These are phyloP conservation scores for Hypoxylon sp. DNA, from an alignment of 2,329 filamentous ascomycete species.

Conservation along the genomic window DNA sequence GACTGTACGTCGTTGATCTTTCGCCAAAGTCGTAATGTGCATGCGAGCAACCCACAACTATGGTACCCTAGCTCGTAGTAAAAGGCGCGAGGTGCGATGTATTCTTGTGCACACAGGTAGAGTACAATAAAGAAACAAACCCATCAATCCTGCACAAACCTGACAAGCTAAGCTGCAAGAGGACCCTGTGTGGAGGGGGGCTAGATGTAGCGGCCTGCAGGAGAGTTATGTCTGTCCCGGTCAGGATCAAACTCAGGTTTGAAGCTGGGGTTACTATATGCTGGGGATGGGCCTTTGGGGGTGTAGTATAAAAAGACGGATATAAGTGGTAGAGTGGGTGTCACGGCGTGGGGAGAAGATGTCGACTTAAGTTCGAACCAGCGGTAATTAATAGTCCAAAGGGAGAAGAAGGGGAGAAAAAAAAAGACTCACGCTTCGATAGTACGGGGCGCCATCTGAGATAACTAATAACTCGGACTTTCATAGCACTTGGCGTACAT, in stretches of 20 bases:
- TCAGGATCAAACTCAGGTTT: conserved; percentile 36
- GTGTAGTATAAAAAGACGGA: conserved; percentile 7
- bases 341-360: conserved; percentile 18
- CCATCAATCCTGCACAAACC: conserved; percentile 21
- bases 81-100: conserved; percentile 21
- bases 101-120: too few species aligned
- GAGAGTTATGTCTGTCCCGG: conserved; percentile 31
- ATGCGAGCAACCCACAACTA: conserved; percentile 35
- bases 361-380: conserved; percentile 8
- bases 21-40: conserved; percentile 36
- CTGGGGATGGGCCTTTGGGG: conserved; percentile 10
- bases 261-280: conserved; percentile 28
- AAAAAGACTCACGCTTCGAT: conserved; percentile 16
- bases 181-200: conserved; percentile 30
- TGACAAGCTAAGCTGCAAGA: conserved; percentile 29
- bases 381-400: conserved; percentile 2
- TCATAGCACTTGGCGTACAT: conserved; percentile 34
- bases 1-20: conserved; percentile 35
- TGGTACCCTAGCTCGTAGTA: conserved; percentile 29
- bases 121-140: conserved; percentile 17
- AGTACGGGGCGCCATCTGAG: too few species aligned
- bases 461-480: too few species aligned
- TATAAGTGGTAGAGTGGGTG: conserved; percentile 17
- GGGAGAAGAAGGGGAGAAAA: too few species aligned
- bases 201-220: conserved; percentile 38